phyloP scores from a whole-genome alignment of 441 rosid species.

The Lepidium campestre region DNA sequence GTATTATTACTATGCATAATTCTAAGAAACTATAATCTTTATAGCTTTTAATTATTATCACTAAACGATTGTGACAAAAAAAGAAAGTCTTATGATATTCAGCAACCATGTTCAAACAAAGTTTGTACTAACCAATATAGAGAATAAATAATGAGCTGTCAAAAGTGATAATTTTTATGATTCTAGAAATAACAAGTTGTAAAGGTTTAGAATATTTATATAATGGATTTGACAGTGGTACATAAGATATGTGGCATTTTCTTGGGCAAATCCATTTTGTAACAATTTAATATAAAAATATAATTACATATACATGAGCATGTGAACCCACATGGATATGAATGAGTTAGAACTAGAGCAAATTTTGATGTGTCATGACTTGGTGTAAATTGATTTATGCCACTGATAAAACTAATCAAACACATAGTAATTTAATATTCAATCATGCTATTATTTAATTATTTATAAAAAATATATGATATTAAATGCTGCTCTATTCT shows the following conservation, averaged over 20 bases:
- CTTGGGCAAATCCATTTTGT: conserved; percentile 11
- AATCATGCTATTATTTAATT: neutral
- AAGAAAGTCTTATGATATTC: neutral
- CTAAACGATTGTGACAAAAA: conserved; percentile 1
- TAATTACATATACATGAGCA: conserved; percentile 1
- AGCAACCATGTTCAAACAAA: conserved; percentile 23
- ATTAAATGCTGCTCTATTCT: neutral
- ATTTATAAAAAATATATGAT: neutral
- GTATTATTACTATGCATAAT: neutral
- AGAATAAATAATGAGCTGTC: conserved; percentile 24
- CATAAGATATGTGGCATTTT: conserved; percentile 18
- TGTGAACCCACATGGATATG: conserved; percentile 6
- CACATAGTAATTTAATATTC: neutral
- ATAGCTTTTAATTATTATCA: neutral
- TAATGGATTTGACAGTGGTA: conserved; percentile 24
- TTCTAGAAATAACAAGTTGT: conserved; percentile 19
- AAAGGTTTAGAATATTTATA: conserved; percentile 4
- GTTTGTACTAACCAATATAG: neutral
- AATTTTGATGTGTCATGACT: neutral
- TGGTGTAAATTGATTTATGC: conserved; percentile 4
- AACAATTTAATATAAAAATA: conserved; percentile 1
- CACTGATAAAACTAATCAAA: neutral
- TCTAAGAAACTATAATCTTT: neutral
- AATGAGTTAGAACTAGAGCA: neutral
- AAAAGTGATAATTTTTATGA: neutral